Percentiles rank a stretch among this genome's conserved stretches.
Evolutionary conservation across 1,139 yeast genomes (phyloP).

Genomic region (Yamadazyma sp.): DNA sequence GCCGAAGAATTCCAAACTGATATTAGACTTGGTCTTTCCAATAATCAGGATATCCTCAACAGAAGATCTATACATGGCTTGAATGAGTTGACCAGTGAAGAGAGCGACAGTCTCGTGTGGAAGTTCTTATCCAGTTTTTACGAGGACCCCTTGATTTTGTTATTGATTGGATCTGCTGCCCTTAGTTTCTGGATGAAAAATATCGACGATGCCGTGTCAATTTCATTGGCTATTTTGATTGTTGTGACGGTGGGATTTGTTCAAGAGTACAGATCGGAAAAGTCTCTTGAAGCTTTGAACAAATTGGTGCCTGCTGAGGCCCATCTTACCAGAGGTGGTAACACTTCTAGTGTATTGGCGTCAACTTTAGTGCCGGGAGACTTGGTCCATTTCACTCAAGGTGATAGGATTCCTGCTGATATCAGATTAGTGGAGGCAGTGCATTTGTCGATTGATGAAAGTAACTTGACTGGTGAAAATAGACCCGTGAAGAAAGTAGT

Average conservation of each 20-base stretch:
- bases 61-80: constrained; percentile 75
- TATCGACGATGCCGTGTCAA: constrained; percentile 87
- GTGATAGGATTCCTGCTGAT: constrained; percentile 96
- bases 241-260: constrained; percentile 96
- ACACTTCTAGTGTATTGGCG: constrained; percentile 77
- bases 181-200: constrained; percentile 89
- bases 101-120: constrained; percentile 67
- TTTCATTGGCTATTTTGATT: constrained; percentile 81
- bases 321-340: constrained; percentile 78
- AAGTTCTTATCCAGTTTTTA: constrained; percentile 78
- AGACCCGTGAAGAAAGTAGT: constrained; percentile 70
- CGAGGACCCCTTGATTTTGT: constrained; percentile 83
- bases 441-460: constrained; percentile 82
- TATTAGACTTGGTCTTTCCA: constrained; percentile 54
- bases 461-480: constrained; percentile 92
- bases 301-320: constrained; percentile 93
- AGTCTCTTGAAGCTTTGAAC: constrained; percentile 86
- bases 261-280: constrained; percentile 92
- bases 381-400: constrained; percentile 80
- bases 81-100: constrained; percentile 71
- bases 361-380: constrained; percentile 92
- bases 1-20: constrained; percentile 63
- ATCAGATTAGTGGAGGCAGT: constrained; percentile 74
- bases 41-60: constrained; percentile 66
- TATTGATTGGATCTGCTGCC: constrained; percentile 84